phyloP scores from a whole-genome alignment of 2,329 filamentous ascomycete genomes.

The Cephalotrichum gorgonifer region DNA sequence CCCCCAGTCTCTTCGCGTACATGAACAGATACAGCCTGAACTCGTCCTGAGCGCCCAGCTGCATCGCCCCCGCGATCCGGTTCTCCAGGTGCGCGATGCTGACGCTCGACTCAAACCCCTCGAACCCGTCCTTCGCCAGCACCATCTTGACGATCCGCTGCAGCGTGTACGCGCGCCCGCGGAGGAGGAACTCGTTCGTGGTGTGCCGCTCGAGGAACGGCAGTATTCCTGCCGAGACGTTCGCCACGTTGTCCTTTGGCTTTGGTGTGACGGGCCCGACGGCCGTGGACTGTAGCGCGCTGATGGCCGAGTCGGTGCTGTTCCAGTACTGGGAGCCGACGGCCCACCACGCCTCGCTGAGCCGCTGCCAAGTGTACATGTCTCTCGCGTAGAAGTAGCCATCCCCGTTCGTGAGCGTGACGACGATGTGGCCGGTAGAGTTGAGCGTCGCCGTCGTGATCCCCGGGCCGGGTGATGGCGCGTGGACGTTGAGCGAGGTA shows the following conservation, averaged over 20 bases:
- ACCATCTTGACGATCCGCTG: constrained; percentile 86
- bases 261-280: constrained; percentile 38
- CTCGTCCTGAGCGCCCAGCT: constrained; percentile 78
- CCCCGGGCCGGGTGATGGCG: constrained; percentile 65
- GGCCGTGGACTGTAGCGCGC: constrained; percentile 64
- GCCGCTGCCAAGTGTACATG: constrained; percentile 85
- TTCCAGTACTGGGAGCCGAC: constrained; percentile 99
- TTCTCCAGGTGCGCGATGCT: constrained; percentile 95
- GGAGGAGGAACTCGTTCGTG: constrained; percentile 82
- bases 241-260: constrained; percentile 35
- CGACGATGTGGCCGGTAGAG: constrained; percentile 71
- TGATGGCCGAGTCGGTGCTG: constrained; percentile 82
- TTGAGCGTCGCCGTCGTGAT: constrained; percentile 89
- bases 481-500: constrained; percentile 66
- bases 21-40: constrained; percentile 94
- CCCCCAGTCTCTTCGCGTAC: constrained; percentile 92
- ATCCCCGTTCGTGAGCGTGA: constrained; percentile 91
- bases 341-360: constrained; percentile 98
- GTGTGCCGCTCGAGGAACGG: constrained; percentile 90
- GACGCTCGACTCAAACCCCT: constrained; percentile 81
- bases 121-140: constrained; percentile 80
- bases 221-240: constrained; percentile 82
- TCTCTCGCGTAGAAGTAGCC: constrained; percentile 80
- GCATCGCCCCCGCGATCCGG: constrained; percentile 77
- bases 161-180: constrained; percentile 82